Conservation (phyloP, 305 asterid genomes). For the Rubia tinctorum region DNA sequence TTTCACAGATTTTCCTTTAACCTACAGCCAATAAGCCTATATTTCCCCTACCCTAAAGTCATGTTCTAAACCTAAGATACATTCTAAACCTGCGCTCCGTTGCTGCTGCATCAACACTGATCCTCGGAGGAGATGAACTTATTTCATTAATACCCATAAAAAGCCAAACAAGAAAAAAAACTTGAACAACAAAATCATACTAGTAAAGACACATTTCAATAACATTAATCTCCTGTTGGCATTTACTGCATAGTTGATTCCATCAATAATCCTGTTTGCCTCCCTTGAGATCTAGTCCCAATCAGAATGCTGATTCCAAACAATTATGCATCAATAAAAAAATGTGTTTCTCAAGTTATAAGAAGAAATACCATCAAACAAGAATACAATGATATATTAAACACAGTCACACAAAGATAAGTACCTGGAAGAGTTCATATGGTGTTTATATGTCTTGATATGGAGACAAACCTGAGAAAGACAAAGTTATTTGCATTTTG, state of each 20-base stretch:
- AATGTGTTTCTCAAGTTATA: background rate
- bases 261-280: background rate
- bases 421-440: constrained; percentile 57
- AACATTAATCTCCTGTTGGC: background rate
- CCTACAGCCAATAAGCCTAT: no score
- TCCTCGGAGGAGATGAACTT: no score
- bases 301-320: constrained; percentile 2
- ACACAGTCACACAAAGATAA: background rate
- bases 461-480: constrained; percentile 83
- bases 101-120: background rate
- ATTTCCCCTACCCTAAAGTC: no score
- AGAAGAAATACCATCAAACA: background rate
- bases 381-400: background rate
- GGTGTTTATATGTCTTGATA: constrained; percentile 56
- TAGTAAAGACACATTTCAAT: background rate
- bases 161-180: constrained; percentile 8
- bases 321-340: background rate
- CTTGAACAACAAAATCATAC: background rate
- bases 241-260: background rate
- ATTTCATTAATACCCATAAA: background rate
- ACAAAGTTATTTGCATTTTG: constrained; percentile 8
- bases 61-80: no score
- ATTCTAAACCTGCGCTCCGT: no score
- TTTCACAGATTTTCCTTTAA: no score
- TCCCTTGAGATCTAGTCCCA: background rate